A percentile compares a stretch with the other conserved stretches of the same genome.
Evolutionary conservation across 768 basidiomycete genomes (phyloP).

Genomic region (Mycena pura): DNA sequence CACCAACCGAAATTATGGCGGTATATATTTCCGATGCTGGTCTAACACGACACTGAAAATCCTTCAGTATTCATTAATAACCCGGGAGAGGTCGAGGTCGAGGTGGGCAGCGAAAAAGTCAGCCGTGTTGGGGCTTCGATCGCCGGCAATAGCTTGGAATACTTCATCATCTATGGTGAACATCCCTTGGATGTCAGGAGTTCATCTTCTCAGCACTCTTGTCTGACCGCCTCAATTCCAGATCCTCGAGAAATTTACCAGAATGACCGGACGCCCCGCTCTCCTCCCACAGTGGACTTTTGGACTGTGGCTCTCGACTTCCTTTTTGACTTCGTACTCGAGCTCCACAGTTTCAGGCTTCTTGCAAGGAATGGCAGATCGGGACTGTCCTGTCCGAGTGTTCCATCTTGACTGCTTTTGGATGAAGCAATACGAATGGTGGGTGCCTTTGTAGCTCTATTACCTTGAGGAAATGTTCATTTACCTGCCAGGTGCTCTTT

Average conservation of each 20-base stretch:
- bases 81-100: slow-evolving; percentile 77
- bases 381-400: slow-evolving; percentile 68
- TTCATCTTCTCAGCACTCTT: not conserved
- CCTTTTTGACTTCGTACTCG: slow-evolving; percentile 76
- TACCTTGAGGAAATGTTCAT: slow-evolving; percentile 22
- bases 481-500: slow-evolving; percentile 65
- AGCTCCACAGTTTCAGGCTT: slow-evolving; percentile 72
- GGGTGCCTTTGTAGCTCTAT: slow-evolving; percentile 13
- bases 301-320: slow-evolving; percentile 80
- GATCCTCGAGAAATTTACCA: slow-evolving; percentile 68
- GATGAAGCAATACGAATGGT: slow-evolving; percentile 78
- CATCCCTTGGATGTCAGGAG: slow-evolving; percentile 64
- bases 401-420: slow-evolving; percentile 83
- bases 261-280: slow-evolving; percentile 70
- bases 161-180: slow-evolving; percentile 74
- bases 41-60: not conserved
- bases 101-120: slow-evolving; percentile 72
- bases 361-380: slow-evolving; percentile 72
- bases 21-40: not conserved
- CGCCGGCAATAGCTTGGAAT: slow-evolving; percentile 68
- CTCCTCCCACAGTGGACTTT: slow-evolving; percentile 77
- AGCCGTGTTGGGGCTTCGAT: slow-evolving; percentile 69
- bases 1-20: slow-evolving; percentile 72
- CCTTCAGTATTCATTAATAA: slow-evolving; percentile 70
- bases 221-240: slow-evolving; percentile 26